Conservation (phyloP, 129 eudicot species). For the Ambrosia trifida region DNA sequence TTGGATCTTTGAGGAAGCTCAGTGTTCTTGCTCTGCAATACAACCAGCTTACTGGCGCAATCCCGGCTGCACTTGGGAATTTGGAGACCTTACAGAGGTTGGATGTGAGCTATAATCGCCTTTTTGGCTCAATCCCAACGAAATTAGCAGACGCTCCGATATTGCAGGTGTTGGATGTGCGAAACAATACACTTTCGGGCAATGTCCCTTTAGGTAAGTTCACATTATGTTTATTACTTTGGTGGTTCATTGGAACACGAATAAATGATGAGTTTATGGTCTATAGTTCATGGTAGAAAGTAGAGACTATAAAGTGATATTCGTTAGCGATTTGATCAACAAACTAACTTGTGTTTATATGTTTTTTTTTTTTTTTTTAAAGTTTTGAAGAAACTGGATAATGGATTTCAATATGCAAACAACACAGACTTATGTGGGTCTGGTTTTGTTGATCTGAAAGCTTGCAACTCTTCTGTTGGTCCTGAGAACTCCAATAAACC, state of each 20-base stretch:
- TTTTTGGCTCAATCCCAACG: constrained; percentile 79
- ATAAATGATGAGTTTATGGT: not conserved
- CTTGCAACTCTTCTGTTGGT: constrained; percentile 49
- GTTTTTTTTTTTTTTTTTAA: not conserved
- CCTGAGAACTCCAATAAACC: constrained; percentile 50
- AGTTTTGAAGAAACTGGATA: constrained; percentile 81
- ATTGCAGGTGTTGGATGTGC: constrained; percentile 67
- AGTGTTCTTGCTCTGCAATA: constrained; percentile 84
- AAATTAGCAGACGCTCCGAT: constrained; percentile 64
- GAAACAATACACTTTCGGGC: constrained; percentile 89
- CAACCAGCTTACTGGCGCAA: constrained; percentile 81
- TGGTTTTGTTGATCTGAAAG: constrained; percentile 55
- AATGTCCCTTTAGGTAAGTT: constrained; percentile 78
- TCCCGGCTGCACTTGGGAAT: constrained; percentile 83
- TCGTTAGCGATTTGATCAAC: not conserved
- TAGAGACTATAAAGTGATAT: too few relatives aligned
- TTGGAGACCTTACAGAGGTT: constrained; percentile 54
- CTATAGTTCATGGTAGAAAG: too few relatives aligned
- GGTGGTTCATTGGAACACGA: not conserved
- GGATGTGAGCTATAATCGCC: constrained; percentile 76
- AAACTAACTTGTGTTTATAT: not conserved
- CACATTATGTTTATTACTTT: not conserved
- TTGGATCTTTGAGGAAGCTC: constrained; percentile 76
- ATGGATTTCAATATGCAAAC: constrained; percentile 84
- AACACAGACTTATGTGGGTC: constrained; percentile 76